Percentiles rank a stretch among this genome's conserved stretches.
phyloP scores from a whole-genome alignment of 805 yeast species.

The Candida montana region DNA sequence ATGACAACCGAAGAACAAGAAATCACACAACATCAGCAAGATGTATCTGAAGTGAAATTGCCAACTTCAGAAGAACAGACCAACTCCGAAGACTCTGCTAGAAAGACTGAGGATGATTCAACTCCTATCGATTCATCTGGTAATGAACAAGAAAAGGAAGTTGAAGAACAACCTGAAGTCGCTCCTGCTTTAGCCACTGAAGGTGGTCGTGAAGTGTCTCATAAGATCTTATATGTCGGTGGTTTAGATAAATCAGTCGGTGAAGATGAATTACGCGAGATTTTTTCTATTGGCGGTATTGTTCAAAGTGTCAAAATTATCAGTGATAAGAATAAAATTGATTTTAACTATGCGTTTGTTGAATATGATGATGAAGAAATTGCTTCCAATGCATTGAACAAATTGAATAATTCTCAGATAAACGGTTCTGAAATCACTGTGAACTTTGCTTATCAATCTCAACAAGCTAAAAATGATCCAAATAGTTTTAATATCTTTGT shows the following conservation, averaged over 20 bases:
- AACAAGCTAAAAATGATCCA: slow-evolving; percentile 48
- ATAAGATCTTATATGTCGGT: slow-evolving; percentile 72
- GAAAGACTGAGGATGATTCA: background rate
- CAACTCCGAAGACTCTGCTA: background rate
- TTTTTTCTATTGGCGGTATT: slow-evolving; percentile 57
- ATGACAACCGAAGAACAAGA: background rate
- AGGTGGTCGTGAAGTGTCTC: slow-evolving; percentile 79
- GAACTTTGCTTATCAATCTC: slow-evolving; percentile 83
- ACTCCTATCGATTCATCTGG: slow-evolving; percentile 1
- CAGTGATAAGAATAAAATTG: slow-evolving; percentile 67
- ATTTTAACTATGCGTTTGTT: slow-evolving; percentile 78
- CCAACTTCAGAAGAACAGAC: background rate
- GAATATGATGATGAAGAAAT: slow-evolving; percentile 55
- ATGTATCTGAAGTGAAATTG: background rate
- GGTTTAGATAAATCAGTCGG: slow-evolving; percentile 59
- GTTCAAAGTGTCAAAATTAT: slow-evolving; percentile 64
- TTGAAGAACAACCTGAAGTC: slow-evolving; percentile 22
- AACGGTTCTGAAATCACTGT: slow-evolving; percentile 54
- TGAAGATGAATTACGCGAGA: slow-evolving; percentile 56
- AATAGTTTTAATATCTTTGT: slow-evolving; percentile 73
- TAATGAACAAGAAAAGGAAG: slow-evolving; percentile 2
- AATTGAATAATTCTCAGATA: slow-evolving; percentile 53
- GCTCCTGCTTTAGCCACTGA: slow-evolving; percentile 66
- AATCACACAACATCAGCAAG: background rate
- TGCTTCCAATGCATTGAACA: slow-evolving; percentile 59